phyloP scores from a whole-genome alignment of 2,329 filamentous ascomycete genomes.

The Colletotrichum costaricense region DNA sequence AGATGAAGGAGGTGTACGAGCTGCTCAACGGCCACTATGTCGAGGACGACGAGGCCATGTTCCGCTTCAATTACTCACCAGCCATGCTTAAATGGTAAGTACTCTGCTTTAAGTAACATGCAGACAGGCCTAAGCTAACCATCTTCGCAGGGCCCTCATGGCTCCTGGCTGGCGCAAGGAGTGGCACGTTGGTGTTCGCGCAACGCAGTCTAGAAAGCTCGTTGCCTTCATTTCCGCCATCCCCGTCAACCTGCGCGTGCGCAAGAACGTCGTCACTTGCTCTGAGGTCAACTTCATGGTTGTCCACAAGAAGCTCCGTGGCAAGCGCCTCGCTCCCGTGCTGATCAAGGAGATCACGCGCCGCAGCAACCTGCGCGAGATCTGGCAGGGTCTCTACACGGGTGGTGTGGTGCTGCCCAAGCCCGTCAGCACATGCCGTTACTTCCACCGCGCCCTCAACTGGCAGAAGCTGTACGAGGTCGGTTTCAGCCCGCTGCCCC shows the following conservation, averaged over 20 bases:
- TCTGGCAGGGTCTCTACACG: constrained; percentile 97
- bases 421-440: constrained; percentile 91
- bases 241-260: constrained; percentile 84
- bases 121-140: constrained; percentile 9
- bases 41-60: constrained; percentile 96
- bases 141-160: constrained; percentile 80
- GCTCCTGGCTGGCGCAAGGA: constrained; percentile 92
- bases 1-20: constrained; percentile 91
- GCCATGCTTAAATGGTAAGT: constrained; percentile 88
- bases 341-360: constrained; percentile 98
- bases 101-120: neutral
- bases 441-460: constrained; percentile 93
- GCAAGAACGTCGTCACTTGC: constrained; percentile 78
- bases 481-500: constrained; percentile 90
- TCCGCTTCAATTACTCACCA: constrained; percentile 94
- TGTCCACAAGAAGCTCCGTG: constrained; percentile 96
- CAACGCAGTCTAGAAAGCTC: constrained; percentile 83
- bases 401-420: constrained; percentile 91
- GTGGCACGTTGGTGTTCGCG: constrained; percentile 95
- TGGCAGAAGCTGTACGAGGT: constrained; percentile 97
- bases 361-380: constrained; percentile 84
- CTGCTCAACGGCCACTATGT: constrained; percentile 95
- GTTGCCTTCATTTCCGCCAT: constrained; percentile 97
- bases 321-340: constrained; percentile 91
- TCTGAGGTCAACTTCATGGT: constrained; percentile 99